Evolutionary conservation across 345 rosid species (phyloP).

Genomic region (Citropsis articulata): DNA sequence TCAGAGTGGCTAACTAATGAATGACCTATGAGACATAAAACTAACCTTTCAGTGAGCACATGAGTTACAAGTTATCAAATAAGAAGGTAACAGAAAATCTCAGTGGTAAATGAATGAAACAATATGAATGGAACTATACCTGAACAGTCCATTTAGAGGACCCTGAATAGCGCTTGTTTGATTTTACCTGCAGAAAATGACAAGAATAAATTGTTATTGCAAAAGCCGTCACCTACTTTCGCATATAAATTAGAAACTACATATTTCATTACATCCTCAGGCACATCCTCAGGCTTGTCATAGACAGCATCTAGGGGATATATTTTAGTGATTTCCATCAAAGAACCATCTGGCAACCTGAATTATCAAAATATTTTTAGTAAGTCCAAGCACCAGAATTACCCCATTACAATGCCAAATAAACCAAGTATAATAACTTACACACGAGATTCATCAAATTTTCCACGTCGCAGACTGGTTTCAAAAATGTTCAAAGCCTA

Average conservation of each 20-base stretch:
- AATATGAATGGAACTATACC: constrained; percentile 37
- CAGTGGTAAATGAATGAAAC: neutral
- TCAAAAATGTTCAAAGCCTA: constrained; percentile 95
- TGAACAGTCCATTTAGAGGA: constrained; percentile 89
- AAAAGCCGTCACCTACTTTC: constrained; percentile 2
- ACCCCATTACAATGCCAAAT: neutral
- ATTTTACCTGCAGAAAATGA: constrained; percentile 57
- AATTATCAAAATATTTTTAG: constrained; percentile 16
- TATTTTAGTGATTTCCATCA: constrained; percentile 89
- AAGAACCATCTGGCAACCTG: constrained; percentile 91
- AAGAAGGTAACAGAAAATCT: neutral
- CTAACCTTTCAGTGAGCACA: neutral
- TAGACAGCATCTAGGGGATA: constrained; percentile 91
- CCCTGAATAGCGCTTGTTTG: constrained; percentile 92
- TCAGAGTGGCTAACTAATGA: neutral
- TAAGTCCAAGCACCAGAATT: neutral
- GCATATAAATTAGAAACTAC: neutral
- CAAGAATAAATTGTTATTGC: neutral
- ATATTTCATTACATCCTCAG: constrained; percentile 74
- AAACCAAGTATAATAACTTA: constrained; percentile 39
- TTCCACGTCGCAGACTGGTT: constrained; percentile 90
- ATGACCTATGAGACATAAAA: neutral
- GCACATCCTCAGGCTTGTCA: constrained; percentile 80
- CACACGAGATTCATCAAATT: constrained; percentile 90
- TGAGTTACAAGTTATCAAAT: neutral